Evolutionary conservation across 2,329 filamentous ascomycete genomes (phyloP), one percentile per base, ranked within the genome.

Genomic region (Aspergillus texensis): DNA sequence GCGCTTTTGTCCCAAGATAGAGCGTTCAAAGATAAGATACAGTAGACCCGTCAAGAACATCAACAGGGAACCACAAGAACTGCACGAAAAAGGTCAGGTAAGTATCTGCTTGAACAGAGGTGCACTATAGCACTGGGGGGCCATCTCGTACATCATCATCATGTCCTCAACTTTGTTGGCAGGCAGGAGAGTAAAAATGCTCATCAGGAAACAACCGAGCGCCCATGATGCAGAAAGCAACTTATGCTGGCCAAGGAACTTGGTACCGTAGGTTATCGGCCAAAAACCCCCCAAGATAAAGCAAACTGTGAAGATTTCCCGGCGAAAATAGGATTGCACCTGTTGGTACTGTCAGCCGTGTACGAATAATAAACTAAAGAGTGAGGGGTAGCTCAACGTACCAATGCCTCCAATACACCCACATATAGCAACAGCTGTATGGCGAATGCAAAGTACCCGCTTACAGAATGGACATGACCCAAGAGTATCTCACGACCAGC

Each of bases 281-380:
- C 94, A 99, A 50, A 91, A 83, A 1, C 89, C 86, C 4, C 88
- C 93, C 4, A 94, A 68, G 30, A 94, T 72, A 73, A 94, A 99
- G 61, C 94, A 87, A 0, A 87, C 81, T 0, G 94, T 97, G 70
- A 96, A 90, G 28, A 98, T 88, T 73, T 97, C 91, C 46, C 95
- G 89, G 70, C 94, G 86, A 62, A 96, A 96, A 76, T 99, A 99
- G 57, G 93, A 94, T 79, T 96, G 84, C 26, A 95, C 93, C 92
- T 95, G 61, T 9, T 58, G 53, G 16, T 50, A 16, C 41, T 28
- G 26, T 68, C 57, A 61, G 63, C 62, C 43, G 52, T 28, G 9
- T 19, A 19, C 21, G 21, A 21, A 32, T 60, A 28, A 28, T 28
- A 12, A 4, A 34, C 32, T 36, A 6, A 36, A 6, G 16, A 16